Evolutionary conservation across 345 rosid genomes (phyloP), one percentile per base, ranked within the genome.

Genomic region (Populus deltoides): DNA sequence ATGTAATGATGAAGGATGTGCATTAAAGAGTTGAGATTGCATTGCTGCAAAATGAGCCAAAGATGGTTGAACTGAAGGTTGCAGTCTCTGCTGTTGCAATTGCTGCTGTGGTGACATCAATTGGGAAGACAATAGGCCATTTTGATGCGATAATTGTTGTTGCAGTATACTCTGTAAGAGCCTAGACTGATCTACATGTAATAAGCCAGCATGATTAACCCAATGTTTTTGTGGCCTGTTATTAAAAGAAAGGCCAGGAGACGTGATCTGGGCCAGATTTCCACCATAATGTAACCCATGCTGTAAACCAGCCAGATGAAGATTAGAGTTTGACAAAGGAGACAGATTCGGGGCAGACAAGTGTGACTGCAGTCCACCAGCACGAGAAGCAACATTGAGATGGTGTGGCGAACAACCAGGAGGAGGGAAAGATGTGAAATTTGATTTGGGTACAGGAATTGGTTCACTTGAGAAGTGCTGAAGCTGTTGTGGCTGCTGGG

Each of bases 351-450:
- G 84, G 11, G 91, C 84, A 45, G 93, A 88, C 45, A 88, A 90
- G 61, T 88, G 90, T 16, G 78, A 66, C 81, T 90, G 96, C 17
- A 85, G 78, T 65, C 90, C 92, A 79, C 87, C 84, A 36, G 87
- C 78, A 71, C 83, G 86, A 80, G 87, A 82, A 59, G 87, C 85
- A 80, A 89, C 80, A 65, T 86, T 90, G 35, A 86, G 87, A 74
- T 90, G 88, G 78, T 82, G 85, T 1, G 93, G 91, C 20, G 91
- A 85, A 81, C 85, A 88, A 24, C 97, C 92, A 27, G 98, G 92
- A 20, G 92, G 95, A 75, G 94, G 97, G 80, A 92, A 97, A 49
- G 97, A 97, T 0, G 93, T 93, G 84, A 83, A 93, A 43, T 83
- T 76, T 2, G 99, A 92, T 79, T 92, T 90, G 0, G 93, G 92